A percentile compares a stretch with the other conserved stretches of the same genome.
phyloP scores from a whole-genome alignment of 1,139 yeast species.

The Geotrichum klebahnii region DNA sequence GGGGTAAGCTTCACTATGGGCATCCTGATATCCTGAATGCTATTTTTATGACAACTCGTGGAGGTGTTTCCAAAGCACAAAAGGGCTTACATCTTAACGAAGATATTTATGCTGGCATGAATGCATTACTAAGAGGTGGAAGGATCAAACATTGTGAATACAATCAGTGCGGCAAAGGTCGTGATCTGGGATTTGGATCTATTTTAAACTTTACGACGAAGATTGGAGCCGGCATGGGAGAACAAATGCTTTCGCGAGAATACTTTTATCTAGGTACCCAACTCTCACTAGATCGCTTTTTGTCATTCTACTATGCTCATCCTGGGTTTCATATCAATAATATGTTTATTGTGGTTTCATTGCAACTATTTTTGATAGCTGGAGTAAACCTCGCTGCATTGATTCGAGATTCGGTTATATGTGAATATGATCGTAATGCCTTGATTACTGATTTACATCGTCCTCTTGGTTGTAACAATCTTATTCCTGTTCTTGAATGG shows the following conservation, averaged over 20 bases:
- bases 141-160: constrained; percentile 83
- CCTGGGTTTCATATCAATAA: constrained; percentile 88
- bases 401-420: constrained; percentile 53
- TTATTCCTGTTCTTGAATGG: constrained; percentile 76
- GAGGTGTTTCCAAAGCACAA: constrained; percentile 88
- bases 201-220: constrained; percentile 80
- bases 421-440: constrained; percentile 51
- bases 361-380: constrained; percentile 65
- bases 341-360: constrained; percentile 68
- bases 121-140: constrained; percentile 75
- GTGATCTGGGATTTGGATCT: constrained; percentile 84
- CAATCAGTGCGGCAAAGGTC: constrained; percentile 86
- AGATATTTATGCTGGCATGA: constrained; percentile 90
- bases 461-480: constrained; percentile 73
- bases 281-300: constrained; percentile 71
- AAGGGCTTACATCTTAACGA: constrained; percentile 81
- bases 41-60: constrained; percentile 83
- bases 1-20: constrained; percentile 86
- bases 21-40: constrained; percentile 87
- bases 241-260: constrained; percentile 78
- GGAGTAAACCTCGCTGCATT: constrained; percentile 66
- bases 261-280: constrained; percentile 77
- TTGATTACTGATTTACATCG: constrained; percentile 57
- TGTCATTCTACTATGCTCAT: constrained; percentile 86
- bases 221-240: constrained; percentile 96